Evolutionary conservation across 768 basidiomycete genomes (phyloP).

Genomic region (Boletus coccyginus): DNA sequence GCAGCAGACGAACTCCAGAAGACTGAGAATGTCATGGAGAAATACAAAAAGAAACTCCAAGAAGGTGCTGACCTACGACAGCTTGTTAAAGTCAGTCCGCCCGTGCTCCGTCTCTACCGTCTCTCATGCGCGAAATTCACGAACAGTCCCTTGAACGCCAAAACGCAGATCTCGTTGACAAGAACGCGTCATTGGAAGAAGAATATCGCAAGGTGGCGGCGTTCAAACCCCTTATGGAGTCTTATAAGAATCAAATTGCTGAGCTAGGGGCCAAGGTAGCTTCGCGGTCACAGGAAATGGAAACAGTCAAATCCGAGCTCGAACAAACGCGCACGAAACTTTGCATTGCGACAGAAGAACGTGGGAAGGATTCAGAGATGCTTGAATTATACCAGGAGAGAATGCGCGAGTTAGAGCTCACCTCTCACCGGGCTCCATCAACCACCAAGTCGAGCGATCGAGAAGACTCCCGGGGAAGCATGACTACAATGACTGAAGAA

Average conservation of each 20-base stretch:
- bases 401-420: conserved; percentile 81
- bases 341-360: conserved; percentile 66
- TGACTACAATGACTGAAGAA: conserved; percentile 40
- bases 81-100: conserved; percentile 64
- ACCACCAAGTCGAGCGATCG: conserved; percentile 23
- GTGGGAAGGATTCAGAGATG: conserved; percentile 76
- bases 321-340: conserved; percentile 71
- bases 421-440: conserved; percentile 48
- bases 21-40: conserved; percentile 97
- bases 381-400: conserved; percentile 89
- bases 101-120: conserved; percentile 2
- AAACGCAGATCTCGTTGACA: conserved; percentile 88
- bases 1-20: conserved; percentile 90
- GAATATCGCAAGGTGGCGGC: conserved; percentile 85
- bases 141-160: conserved; percentile 83
- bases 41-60: conserved; percentile 97
- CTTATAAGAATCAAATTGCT: conserved; percentile 82
- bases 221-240: conserved; percentile 88
- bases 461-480: conserved; percentile 15
- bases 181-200: conserved; percentile 88
- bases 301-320: conserved; percentile 70
- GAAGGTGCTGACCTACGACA: conserved; percentile 89
- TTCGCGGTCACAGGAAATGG: conserved; percentile 63
- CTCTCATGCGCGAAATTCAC: not conserved
- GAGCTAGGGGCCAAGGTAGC: conserved; percentile 76